Conservation (phyloP, 352 stramenopile genomes). For the Pythium folliculosum region DNA sequence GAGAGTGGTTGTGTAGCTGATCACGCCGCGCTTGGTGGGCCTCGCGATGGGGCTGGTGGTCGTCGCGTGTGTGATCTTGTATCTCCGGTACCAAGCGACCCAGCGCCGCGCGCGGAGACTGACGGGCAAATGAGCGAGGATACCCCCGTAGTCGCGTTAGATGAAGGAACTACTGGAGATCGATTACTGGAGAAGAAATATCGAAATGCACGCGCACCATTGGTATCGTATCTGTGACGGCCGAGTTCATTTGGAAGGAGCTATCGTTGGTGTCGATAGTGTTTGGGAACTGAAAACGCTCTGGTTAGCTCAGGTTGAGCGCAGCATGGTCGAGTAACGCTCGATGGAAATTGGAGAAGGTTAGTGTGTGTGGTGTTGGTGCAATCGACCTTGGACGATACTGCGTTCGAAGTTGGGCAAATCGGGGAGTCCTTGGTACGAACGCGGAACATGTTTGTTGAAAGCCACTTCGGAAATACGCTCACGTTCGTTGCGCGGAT, state of each 20-base stretch:
- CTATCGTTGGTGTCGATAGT: too few species aligned
- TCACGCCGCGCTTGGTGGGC: conserved; percentile 59
- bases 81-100: conserved; percentile 52
- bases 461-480: neutral
- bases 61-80: conserved; percentile 54
- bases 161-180: too few species aligned
- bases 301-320: neutral
- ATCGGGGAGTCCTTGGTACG: neutral
- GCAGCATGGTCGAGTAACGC: neutral
- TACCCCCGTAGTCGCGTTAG: too few species aligned
- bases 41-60: conserved; percentile 59
- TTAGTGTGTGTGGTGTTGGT: neutral
- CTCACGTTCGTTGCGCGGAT: neutral
- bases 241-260: too few species aligned
- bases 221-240: too few species aligned
- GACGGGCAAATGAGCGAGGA: neutral
- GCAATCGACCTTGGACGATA: neutral
- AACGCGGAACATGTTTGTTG: neutral
- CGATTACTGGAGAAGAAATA: neutral
- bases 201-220: neutral
- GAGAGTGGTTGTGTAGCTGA: conserved; percentile 44
- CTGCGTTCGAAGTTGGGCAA: neutral
- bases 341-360: neutral
- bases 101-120: conserved; percentile 33
- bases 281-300: too few species aligned